Conservation (phyloP, 2,329 filamentous ascomycete genomes). For the Cladosporium sp. region DNA sequence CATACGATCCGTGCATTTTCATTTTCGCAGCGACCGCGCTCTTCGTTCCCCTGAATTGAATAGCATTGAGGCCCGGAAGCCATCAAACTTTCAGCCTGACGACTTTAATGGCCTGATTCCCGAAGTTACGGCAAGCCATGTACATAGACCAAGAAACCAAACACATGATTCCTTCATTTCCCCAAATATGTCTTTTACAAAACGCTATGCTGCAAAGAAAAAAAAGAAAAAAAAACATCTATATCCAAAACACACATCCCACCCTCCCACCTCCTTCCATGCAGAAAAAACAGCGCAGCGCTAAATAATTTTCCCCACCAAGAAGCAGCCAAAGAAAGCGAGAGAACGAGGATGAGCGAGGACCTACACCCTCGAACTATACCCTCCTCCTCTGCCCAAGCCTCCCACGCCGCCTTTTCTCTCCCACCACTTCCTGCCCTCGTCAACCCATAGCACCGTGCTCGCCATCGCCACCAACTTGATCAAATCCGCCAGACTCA, state of each 20-base stretch:
- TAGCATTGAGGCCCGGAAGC: background rate
- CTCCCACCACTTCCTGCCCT: slow-evolving; percentile 74
- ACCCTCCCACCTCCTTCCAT: background rate
- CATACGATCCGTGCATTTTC: background rate
- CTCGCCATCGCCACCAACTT: slow-evolving; percentile 75
- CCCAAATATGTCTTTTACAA: background rate
- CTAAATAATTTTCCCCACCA: background rate
- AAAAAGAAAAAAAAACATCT: background rate
- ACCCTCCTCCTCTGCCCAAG: slow-evolving; percentile 8
- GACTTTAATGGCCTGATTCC: too few relatives aligned
- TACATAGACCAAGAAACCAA: too few relatives aligned
- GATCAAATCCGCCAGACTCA: slow-evolving; percentile 72
- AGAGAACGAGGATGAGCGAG: background rate
- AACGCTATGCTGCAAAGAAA: background rate
- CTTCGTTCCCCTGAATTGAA: background rate
- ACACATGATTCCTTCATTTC: background rate
- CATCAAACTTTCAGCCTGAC: background rate
- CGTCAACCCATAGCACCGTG: slow-evolving; percentile 92
- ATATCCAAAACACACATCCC: background rate
- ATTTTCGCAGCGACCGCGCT: background rate
- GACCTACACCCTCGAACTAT: slow-evolving; percentile 13
- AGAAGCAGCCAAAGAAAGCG: background rate
- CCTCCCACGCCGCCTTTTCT: slow-evolving; percentile 46
- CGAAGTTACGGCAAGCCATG: too few relatives aligned
- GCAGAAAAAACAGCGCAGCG: background rate